Percentiles rank a stretch among this genome's conserved stretches.
phyloP scores from a whole-genome alignment of 441 rosid species.

The Raphanus hybrid region DNA sequence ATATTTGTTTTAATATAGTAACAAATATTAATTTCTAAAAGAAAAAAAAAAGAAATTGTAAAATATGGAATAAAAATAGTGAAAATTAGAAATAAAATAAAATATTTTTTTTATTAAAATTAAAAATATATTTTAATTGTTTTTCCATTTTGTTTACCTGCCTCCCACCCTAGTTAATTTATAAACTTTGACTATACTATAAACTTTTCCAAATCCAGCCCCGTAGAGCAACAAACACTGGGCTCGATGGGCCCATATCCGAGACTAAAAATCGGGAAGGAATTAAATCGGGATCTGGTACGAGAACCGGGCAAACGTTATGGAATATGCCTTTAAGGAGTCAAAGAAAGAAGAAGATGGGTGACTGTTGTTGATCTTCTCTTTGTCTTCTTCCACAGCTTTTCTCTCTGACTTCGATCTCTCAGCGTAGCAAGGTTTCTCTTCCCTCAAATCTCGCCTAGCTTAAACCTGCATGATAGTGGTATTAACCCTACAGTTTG shows the following conservation, averaged over 20 bases:
- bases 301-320: constrained; percentile 2
- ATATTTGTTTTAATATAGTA: too few relatives aligned
- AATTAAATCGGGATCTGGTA: constrained; percentile 25
- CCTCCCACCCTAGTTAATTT: too few relatives aligned
- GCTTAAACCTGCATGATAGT: too few relatives aligned
- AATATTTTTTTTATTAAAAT: too few relatives aligned
- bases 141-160: too few relatives aligned
- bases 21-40: too few relatives aligned
- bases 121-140: too few relatives aligned
- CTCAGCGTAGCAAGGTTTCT: constrained; percentile 21
- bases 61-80: too few relatives aligned
- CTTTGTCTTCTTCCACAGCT: neutral
- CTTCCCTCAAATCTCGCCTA: neutral
- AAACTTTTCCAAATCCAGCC: neutral
- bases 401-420: constrained; percentile 19
- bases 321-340: constrained; percentile 20
- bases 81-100: too few relatives aligned
- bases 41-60: too few relatives aligned
- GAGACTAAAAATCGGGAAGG: neutral
- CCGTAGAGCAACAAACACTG: constrained; percentile 5
- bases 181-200: too few relatives aligned
- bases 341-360: constrained; percentile 29
- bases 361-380: neutral
- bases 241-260: constrained; percentile 2
- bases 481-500: too few relatives aligned